Base-by-base conservation (phyloP, 1,139 yeast genomes). In the Yamadazyma diospyri region DNA sequence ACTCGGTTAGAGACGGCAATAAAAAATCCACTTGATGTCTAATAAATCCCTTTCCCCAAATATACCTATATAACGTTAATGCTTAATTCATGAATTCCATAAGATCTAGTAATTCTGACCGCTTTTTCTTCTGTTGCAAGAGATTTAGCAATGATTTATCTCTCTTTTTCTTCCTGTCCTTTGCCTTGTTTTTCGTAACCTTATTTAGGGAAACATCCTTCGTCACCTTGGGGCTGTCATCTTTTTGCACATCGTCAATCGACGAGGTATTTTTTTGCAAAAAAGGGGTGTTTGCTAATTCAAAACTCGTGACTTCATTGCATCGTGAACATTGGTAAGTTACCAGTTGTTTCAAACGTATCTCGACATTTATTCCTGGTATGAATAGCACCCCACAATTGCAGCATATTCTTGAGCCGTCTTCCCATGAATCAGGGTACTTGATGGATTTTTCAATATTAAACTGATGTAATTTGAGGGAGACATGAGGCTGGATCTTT, bases 341-440 rank as follows among this genome's bases (percentile, higher is more conserved):
- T 30, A 51, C 35, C 10, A 21, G 13, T 4, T 30, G 28, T 2
- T 11, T 6, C 5, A 25, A 44, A 35, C 47, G 32, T 16, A 45
- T 48, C 48, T 21, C 47, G 16, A 65, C 50, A 16, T 69, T 76
- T 15, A 68, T 36, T 0, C 77, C 77, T 0, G 80, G 73, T 1
- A 77, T 55, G 30, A 59, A 55, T 3, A 72, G 45, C 4, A 54
- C 45, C 2, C 74, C 72, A 50, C 84, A 77, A 11, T 48, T 45
- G 1, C 52, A 47, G 43, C 84, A 78, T 42, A 64, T 65, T 41
- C 63, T 69, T 12, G 27, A 14, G 2, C 48, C 48, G 29, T 46
- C 51, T 5, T 43, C 36, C 34, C 45, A 34, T 6, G 37, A 21
- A 0, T 47, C 48, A 1, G 72, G 69, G 18, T 62, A 45, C 26